Evolutionary conservation across 306 rosid species (phyloP).

Genomic region (Gynostemma pentaphyllum): DNA sequence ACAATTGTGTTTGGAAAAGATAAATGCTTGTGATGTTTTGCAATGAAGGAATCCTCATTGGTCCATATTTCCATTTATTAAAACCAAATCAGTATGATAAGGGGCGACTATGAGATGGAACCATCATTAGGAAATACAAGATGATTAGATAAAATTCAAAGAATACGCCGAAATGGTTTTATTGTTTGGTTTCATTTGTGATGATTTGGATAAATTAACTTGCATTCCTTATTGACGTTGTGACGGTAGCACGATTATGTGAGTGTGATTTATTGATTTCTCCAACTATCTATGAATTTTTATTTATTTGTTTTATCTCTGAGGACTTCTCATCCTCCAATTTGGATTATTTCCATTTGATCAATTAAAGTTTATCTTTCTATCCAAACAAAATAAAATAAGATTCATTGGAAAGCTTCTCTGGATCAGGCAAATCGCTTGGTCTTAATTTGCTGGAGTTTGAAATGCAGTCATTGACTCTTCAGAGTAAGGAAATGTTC

Average conservation of each 20-base stretch:
- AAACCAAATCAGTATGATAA: neutral
- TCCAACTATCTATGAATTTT: too few species aligned
- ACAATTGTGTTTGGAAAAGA: too few species aligned
- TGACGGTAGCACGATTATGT: neutral
- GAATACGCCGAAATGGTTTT: neutral
- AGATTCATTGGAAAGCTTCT: slow-evolving; percentile 9
- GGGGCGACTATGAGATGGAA: neutral
- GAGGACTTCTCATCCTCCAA: too few species aligned
- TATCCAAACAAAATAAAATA: too few species aligned
- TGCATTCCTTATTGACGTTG: neutral
- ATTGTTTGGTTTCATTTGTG: neutral
- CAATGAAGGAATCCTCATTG: too few species aligned
- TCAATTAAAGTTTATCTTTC: too few species aligned
- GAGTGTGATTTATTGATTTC: neutral
- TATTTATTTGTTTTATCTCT: too few species aligned
- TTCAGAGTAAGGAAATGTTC: neutral
- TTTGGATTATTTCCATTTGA: too few species aligned
- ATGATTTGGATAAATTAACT: neutral
- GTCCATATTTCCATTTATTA: neutral
- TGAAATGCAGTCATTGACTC: slow-evolving; percentile 6
- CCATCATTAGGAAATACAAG: neutral
- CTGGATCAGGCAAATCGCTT: slow-evolving; percentile 6
- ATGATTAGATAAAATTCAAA: neutral
- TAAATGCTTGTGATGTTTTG: too few species aligned
- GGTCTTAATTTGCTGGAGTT: neutral